These are phyloP conservation scores for Lactarius hengduanensis DNA, from an alignment of 768 basidiomycete species.

Conservation along the genomic window DNA sequence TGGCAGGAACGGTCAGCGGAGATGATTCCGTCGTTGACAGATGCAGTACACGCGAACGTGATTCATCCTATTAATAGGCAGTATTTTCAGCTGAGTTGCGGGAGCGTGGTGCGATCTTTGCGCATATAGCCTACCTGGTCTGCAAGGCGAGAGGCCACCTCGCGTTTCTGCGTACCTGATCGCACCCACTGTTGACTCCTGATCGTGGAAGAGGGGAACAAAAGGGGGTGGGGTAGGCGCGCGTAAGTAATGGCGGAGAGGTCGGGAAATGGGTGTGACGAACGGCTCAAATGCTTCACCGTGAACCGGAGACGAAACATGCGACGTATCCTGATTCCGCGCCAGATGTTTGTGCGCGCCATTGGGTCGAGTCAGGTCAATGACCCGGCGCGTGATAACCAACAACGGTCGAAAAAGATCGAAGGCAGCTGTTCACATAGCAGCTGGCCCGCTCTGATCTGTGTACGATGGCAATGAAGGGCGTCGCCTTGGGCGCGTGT, in stretches of 20 bases:
- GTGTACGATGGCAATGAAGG: conserved; percentile 26
- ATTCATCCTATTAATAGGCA: too few species aligned
- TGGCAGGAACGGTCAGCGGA: background rate
- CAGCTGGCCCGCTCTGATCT: conserved; percentile 24
- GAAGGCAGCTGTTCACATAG: too few species aligned
- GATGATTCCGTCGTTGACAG: background rate
- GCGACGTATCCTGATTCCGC: background rate
- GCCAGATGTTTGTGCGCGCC: background rate
- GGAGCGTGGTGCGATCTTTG: background rate
- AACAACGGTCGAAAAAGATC: background rate
- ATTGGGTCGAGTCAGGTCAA: background rate
- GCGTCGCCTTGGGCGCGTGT: conserved; percentile 33
- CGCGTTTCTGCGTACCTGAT: conserved; percentile 14
- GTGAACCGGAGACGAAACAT: background rate
- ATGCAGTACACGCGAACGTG: background rate
- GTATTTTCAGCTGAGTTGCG: background rate
- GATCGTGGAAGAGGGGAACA: conserved; percentile 22
- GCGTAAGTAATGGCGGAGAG: background rate
- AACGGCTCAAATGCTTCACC: conserved; percentile 5
- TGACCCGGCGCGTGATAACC: background rate
- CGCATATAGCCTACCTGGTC: background rate
- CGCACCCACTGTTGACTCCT: conserved; percentile 14
- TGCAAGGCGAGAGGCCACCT: background rate
- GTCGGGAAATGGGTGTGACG: conserved; percentile 23
- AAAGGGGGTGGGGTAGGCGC: conserved; percentile 9